Conservation (phyloP, 1,284 basidiomycete species). For the Ceratobasidium sp. region DNA sequence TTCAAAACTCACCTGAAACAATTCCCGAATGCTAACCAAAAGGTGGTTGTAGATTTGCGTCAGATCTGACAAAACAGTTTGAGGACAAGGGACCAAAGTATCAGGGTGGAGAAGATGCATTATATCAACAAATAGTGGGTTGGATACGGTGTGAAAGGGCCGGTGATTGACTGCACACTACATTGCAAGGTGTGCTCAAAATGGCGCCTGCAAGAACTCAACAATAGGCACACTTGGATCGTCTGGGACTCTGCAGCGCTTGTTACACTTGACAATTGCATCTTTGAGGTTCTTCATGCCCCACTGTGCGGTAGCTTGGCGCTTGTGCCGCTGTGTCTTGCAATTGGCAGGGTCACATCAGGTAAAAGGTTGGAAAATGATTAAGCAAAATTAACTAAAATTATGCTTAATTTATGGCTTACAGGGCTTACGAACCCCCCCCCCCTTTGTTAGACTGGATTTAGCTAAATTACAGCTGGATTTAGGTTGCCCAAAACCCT, state of each 20-base stretch:
- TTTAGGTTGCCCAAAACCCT: no score
- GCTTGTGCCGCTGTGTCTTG: background rate
- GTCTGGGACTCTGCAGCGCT: background rate
- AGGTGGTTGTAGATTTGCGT: constrained; percentile 15
- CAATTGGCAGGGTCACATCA: constrained; percentile 1
- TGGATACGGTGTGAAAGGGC: constrained; percentile 18
- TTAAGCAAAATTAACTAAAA: no score
- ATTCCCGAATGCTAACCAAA: background rate
- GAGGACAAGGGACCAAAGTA: constrained; percentile 9
- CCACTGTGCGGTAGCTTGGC: background rate
- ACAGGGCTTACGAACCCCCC: no score
- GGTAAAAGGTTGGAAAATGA: no score
- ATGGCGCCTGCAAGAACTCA: background rate
- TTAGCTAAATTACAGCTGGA: no score
- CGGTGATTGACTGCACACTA: constrained; percentile 4
- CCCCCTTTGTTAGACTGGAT: no score
- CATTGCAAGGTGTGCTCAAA: constrained; percentile 12
- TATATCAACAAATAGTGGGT: constrained; percentile 11
- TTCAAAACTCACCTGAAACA: background rate
- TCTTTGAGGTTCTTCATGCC: constrained; percentile 4
- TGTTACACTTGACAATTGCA: background rate
- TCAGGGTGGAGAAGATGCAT: constrained; percentile 15
- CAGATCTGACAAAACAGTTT: constrained; percentile 21
- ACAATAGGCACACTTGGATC: background rate
- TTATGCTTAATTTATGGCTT: no score